Conservation (phyloP, 805 yeast species). For the Kazachstania martiniae region DNA sequence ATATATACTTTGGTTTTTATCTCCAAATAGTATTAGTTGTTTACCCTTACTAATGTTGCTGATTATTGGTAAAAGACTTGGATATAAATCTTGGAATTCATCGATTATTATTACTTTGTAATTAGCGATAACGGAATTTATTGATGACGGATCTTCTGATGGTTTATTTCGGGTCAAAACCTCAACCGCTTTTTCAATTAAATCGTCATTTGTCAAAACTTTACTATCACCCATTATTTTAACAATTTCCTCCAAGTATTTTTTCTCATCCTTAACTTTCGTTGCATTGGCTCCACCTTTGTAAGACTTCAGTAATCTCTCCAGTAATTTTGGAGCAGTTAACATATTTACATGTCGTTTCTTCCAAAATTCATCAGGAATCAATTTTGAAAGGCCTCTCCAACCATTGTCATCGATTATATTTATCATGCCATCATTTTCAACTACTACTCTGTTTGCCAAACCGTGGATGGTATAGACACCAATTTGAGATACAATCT, state of each 20-base stretch:
- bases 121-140: conserved; percentile 8
- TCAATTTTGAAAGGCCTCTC: conserved; percentile 32
- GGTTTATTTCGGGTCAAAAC: conserved; percentile 5
- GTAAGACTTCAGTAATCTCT: conserved; percentile 13
- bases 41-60: conserved; percentile 29
- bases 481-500: conserved; percentile 24
- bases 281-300: conserved; percentile 3
- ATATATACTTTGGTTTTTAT: conserved; percentile 60
- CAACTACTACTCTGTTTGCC: conserved; percentile 39
- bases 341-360: conserved; percentile 3
- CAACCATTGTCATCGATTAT: conserved; percentile 48
- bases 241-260: conserved; percentile 13
- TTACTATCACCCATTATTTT: conserved; percentile 28
- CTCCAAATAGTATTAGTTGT: conserved; percentile 62
- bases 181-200: conserved; percentile 16
- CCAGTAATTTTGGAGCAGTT: conserved; percentile 10
- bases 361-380: conserved; percentile 18
- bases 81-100: conserved; percentile 65
- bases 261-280: too few relatives aligned
- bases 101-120: conserved; percentile 45
- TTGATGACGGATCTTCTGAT: background rate
- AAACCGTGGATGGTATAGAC: conserved; percentile 56
- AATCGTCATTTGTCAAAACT: conserved; percentile 25
- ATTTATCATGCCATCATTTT: conserved; percentile 27
- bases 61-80: conserved; percentile 37